A percentile compares a stretch with the other conserved stretches of the same genome.
Evolutionary conservation across 2,329 filamentous ascomycete species (phyloP).

Genomic region (Metarhizium brunneum): DNA sequence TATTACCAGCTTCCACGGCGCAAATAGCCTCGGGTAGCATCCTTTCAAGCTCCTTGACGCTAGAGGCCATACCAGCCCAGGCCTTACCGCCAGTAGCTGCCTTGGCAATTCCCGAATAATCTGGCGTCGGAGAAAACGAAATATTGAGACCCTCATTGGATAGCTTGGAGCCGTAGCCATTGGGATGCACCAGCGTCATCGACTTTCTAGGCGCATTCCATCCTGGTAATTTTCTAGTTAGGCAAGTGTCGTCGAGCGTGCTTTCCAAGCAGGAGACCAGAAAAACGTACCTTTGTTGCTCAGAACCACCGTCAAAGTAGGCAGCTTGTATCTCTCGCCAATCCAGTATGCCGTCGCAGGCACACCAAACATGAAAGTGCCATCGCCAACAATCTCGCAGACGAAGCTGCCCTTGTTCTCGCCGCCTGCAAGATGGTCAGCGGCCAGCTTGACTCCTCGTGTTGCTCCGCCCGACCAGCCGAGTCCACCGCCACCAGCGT

Average conservation of each 20-base stretch:
- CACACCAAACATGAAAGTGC: constrained; percentile 46
- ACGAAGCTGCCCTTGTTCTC: constrained; percentile 41
- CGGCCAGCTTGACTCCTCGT: constrained; percentile 67
- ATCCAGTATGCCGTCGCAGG: constrained; percentile 50
- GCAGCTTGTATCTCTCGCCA: constrained; percentile 42
- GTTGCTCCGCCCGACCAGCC: constrained; percentile 73
- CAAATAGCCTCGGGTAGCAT: constrained; percentile 34
- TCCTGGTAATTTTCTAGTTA: constrained; percentile 18
- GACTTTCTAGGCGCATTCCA: constrained; percentile 53
- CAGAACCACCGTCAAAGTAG: constrained; percentile 43
- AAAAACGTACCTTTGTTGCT: constrained; percentile 40
- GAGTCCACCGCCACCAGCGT: constrained; percentile 71
- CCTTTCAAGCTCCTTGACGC: constrained; percentile 34
- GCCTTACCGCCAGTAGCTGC: constrained; percentile 47
- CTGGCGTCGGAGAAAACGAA: constrained; percentile 47
- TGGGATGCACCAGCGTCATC: constrained; percentile 47
- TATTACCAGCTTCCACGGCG: too few relatives aligned
- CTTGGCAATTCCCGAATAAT: constrained; percentile 52
- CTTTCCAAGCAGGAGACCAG: too few relatives aligned
- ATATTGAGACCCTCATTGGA: constrained; percentile 56
- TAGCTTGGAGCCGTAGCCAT: constrained; percentile 43
- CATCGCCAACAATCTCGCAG: constrained; percentile 47
- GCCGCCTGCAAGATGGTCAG: constrained; percentile 21
- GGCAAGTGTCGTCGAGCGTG: too few relatives aligned
- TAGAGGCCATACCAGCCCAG: constrained; percentile 37